These are phyloP conservation scores for Backusella psychrophila DNA, from an alignment of 192 early-diverging fungal genomes.

Conservation along the genomic window DNA sequence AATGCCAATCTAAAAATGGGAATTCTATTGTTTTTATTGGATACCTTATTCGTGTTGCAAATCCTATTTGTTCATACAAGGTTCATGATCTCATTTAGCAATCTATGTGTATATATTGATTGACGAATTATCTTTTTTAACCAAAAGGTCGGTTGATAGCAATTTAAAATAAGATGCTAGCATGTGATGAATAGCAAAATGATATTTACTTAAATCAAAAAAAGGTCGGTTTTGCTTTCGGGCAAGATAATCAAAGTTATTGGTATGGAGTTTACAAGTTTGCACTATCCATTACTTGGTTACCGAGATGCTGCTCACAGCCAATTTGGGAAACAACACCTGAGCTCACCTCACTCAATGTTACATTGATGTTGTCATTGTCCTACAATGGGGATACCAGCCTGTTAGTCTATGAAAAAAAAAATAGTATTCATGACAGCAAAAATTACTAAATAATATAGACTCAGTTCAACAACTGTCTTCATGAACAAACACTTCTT, in stretches of 20 bases:
- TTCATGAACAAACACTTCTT: not conserved
- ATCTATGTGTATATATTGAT: not conserved
- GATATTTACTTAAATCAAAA: not conserved
- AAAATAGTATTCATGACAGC: not conserved
- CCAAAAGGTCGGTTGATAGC: not conserved
- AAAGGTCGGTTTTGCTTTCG: conserved; percentile 1
- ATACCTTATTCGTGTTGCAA: not conserved
- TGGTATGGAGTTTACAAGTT: not conserved
- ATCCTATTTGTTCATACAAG: not conserved
- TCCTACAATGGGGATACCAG: not conserved
- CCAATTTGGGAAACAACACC: not conserved
- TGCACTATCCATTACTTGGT: not conserved
- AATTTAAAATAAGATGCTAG: not conserved
- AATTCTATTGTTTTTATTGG: not conserved
- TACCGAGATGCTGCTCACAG: not conserved
- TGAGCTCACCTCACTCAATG: not conserved
- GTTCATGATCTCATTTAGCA: not conserved
- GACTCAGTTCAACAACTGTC: not conserved
- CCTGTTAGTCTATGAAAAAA: not conserved
- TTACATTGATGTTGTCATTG: not conserved
- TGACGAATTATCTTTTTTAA: not conserved
- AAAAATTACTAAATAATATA: not conserved
- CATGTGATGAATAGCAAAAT: not conserved
- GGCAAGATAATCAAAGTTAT: conserved; percentile 4
- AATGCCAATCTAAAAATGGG: conserved; percentile 3